Evolutionary conservation across 169 alveolate species (phyloP).

Genomic region (Sarcocystis neurona): DNA sequence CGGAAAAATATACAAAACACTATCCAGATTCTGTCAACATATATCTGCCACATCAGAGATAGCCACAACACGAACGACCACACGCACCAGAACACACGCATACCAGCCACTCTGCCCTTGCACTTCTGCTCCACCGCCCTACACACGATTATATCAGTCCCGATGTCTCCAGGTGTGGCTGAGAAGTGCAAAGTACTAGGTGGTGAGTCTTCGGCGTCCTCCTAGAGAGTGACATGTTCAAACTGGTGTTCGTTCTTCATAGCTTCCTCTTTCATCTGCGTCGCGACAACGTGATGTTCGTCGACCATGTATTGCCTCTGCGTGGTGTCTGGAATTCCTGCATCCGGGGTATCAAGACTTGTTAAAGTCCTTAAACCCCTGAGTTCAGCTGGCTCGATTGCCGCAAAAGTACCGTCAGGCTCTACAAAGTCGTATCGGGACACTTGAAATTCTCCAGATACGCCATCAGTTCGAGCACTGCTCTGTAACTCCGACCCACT

Average conservation of each 20-base stretch:
- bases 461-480: no score
- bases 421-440: background rate
- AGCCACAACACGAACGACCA: background rate
- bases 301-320: slow-evolving; percentile 23
- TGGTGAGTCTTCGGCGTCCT: no score
- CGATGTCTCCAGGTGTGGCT: background rate
- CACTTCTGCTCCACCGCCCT: background rate
- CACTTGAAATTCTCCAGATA: no score
- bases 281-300: slow-evolving; percentile 5
- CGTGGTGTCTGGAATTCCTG: slow-evolving; percentile 20
- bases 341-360: background rate
- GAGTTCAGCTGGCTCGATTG: background rate
- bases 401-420: background rate
- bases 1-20: no score
- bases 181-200: no score
- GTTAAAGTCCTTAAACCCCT: background rate
- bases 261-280: background rate
- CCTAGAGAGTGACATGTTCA: background rate
- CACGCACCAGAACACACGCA: background rate
- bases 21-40: no score
- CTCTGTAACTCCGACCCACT: background rate
- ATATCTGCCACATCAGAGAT: no score
- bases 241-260: background rate
- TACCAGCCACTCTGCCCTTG: background rate
- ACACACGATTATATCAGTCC: background rate